Conservation (phyloP, 345 rosid species). For the Eucalyptus pumila region DNA sequence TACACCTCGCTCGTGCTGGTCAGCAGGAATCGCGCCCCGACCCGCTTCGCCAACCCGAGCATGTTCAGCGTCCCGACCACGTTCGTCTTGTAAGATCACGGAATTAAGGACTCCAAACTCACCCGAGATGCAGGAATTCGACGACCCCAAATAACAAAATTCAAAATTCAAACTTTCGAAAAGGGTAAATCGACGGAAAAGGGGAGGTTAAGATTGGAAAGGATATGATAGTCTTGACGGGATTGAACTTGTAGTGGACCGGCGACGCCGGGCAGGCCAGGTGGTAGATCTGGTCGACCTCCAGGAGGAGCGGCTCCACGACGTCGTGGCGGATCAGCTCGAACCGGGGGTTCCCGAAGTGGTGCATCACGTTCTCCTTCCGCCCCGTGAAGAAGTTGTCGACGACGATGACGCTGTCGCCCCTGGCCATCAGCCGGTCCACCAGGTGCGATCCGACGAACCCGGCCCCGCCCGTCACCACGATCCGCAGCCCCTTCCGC, state of each 20-base stretch:
- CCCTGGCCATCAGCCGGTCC: conserved; percentile 82
- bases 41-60: conserved; percentile 92
- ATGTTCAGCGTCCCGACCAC: conserved; percentile 95
- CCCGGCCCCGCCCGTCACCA: conserved; percentile 99
- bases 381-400: conserved; percentile 98
- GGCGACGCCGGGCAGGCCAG: conserved; percentile 99
- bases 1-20: conserved; percentile 98
- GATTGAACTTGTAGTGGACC: conserved; percentile 94
- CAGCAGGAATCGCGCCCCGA: conserved; percentile 80
- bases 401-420: conserved; percentile 93
- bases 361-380: conserved; percentile 97
- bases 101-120: conserved; percentile 5
- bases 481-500: conserved; percentile 69
- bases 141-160: neutral
- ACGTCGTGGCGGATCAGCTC: conserved; percentile 95
- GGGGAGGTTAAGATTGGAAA: neutral
- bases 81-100: conserved; percentile 55
- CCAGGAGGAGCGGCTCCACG: conserved; percentile 79
- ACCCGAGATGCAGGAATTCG: neutral
- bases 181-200: neutral
- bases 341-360: conserved; percentile 83
- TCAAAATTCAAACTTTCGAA: neutral
- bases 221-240: conserved; percentile 92
- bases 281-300: conserved; percentile 99
- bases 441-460: conserved; percentile 97